phyloP scores from a whole-genome alignment of 2,329 filamentous ascomycete species.

The Magnaporthiopsis rhizophila region DNA sequence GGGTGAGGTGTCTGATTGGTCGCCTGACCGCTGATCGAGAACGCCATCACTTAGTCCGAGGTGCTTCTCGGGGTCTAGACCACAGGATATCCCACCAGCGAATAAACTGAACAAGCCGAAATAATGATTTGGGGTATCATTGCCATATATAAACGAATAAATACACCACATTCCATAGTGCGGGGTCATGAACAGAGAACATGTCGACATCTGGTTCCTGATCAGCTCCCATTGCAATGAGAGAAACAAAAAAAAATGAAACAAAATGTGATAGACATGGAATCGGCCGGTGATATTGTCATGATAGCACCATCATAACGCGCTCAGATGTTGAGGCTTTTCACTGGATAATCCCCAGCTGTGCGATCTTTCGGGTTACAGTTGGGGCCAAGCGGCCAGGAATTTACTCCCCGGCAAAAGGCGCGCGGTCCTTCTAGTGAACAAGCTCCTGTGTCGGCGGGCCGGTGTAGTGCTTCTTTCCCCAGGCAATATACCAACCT shows the following conservation, averaged over 20 bases:
- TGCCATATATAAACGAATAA: neutral
- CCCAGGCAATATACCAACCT: constrained; percentile 63
- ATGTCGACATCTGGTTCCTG: neutral
- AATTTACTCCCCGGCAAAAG: too few relatives aligned
- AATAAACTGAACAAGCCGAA: neutral
- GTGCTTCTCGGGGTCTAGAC: too few relatives aligned
- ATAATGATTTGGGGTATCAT: constrained; percentile 5
- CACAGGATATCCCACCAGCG: too few relatives aligned
- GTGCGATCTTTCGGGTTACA: neutral
- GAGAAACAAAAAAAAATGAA: neutral
- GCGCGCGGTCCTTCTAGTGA: neutral
- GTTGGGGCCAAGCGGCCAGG: neutral
- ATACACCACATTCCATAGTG: neutral
- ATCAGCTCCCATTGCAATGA: neutral
- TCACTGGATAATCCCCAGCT: neutral
- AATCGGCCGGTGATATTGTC: neutral
- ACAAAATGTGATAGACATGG: neutral
- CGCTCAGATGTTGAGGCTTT: neutral
- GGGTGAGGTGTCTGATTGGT: neutral
- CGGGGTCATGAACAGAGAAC: neutral
- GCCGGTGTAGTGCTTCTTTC: constrained; percentile 59
- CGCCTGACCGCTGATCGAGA: neutral
- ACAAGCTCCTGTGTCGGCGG: constrained; percentile 31
- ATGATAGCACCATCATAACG: neutral
- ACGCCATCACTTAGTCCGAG: neutral